Conservation (phyloP, 768 basidiomycete species). For the Suillus sp. region DNA sequence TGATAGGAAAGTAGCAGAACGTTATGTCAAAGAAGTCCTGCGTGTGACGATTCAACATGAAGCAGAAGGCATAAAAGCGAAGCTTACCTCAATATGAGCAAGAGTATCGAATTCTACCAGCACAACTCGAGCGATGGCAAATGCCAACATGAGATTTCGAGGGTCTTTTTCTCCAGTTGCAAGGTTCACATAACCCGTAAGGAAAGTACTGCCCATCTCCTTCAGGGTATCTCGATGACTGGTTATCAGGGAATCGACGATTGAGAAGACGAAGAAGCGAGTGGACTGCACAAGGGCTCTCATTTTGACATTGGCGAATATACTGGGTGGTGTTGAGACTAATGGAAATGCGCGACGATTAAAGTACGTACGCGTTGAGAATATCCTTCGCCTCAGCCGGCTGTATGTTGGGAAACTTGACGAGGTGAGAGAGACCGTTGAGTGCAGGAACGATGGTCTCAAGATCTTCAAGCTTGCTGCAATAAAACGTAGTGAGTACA, state of each 20-base stretch:
- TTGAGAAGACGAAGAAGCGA: constrained; percentile 77
- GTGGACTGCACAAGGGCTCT: constrained; percentile 79
- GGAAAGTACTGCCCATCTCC: constrained; percentile 68
- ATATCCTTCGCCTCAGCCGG: constrained; percentile 65
- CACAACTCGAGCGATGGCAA: constrained; percentile 84
- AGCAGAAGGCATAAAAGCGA: neutral
- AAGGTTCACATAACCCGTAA: constrained; percentile 74
- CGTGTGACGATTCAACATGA: neutral
- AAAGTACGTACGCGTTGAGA: constrained; percentile 54
- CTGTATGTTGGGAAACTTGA: constrained; percentile 61
- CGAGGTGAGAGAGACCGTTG: constrained; percentile 70
- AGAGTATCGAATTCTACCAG: constrained; percentile 85
- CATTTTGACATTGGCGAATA: constrained; percentile 82
- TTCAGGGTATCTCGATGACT: constrained; percentile 56
- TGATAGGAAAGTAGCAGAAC: constrained; percentile 98
- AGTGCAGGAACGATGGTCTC: constrained; percentile 84
- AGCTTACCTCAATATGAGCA: constrained; percentile 71
- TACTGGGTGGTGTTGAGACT: constrained; percentile 40
- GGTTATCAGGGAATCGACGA: constrained; percentile 66
- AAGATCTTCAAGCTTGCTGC: constrained; percentile 82
- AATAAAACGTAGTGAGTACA: constrained; percentile 82
- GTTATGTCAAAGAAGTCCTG: constrained; percentile 92
- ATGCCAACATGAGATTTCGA: constrained; percentile 87
- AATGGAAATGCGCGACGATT: neutral
- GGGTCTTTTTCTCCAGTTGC: constrained; percentile 98